Evolutionary conservation across 352 stramenopile species (phyloP).

Genomic region (Blastocystis sp.): DNA sequence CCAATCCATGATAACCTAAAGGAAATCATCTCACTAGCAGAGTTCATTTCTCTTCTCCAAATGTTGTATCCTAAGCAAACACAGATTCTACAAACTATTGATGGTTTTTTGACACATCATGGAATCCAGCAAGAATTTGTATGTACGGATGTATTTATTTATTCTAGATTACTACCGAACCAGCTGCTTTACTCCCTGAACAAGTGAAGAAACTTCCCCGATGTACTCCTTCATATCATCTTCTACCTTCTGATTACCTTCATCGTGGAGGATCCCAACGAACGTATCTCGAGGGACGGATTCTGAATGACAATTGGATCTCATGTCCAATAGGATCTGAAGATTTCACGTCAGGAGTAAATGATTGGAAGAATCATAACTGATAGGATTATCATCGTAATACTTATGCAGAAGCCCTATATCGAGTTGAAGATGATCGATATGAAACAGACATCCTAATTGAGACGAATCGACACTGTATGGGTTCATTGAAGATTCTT

Average conservation of each 20-base stretch:
- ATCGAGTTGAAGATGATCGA: constrained; percentile 95
- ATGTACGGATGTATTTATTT: neutral
- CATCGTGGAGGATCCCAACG: constrained; percentile 17
- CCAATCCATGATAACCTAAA: neutral
- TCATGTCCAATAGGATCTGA: constrained; percentile 45
- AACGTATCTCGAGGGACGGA: neutral
- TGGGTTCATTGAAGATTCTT: constrained; percentile 86
- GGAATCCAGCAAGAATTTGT: neutral
- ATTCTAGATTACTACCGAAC: neutral
- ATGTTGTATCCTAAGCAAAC: neutral
- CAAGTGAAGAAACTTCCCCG: constrained; percentile 42
- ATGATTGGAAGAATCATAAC: neutral
- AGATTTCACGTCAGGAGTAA: constrained; percentile 3
- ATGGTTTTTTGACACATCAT: neutral
- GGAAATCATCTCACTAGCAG: constrained; percentile 35
- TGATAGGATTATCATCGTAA: constrained; percentile 91
- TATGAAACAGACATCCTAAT: constrained; percentile 91
- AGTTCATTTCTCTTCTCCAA: neutral
- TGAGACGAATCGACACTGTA: constrained; percentile 89
- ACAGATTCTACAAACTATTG: neutral
- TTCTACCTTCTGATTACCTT: constrained; percentile 13
- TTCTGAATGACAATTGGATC: constrained; percentile 44
- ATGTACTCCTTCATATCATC: constrained; percentile 40
- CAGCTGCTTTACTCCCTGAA: constrained; percentile 28
- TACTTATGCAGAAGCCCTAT: constrained; percentile 94